A percentile compares a stretch with the other conserved stretches of the same genome.
phyloP scores from a whole-genome alignment of 78 protist species.

The Emiliania huxleyi region DNA sequence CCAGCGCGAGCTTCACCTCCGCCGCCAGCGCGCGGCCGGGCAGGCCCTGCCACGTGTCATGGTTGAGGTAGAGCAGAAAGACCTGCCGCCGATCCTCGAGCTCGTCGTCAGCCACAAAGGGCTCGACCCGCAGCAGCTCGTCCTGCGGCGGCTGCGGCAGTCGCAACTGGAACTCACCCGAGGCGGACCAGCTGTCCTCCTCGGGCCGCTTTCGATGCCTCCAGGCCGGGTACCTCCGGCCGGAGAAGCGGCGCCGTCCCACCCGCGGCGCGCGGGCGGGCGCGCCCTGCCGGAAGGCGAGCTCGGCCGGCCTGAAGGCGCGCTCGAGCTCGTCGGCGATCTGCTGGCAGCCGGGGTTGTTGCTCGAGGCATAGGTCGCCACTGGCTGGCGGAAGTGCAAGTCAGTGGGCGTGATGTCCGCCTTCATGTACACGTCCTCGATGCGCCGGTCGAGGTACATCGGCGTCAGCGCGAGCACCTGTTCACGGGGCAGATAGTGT shows the following conservation, averaged over 20 bases:
- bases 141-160: background rate
- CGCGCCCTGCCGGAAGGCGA: background rate
- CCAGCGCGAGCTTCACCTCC: background rate
- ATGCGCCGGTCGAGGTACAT: background rate
- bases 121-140: background rate
- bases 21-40: background rate
- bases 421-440: background rate
- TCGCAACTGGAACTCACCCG: background rate
- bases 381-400: background rate
- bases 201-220: background rate
- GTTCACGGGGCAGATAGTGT: too few species aligned
- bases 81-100: background rate
- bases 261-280: background rate
- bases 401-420: background rate
- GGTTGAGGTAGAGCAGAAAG: background rate
- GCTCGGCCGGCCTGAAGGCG: background rate
- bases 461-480: background rate
- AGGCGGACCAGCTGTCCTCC: background rate
- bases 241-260: background rate
- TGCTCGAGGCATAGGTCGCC: background rate
- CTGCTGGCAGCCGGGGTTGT: background rate
- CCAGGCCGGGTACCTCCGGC: too few species aligned
- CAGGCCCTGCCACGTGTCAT: background rate
- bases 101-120: background rate
- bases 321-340: background rate